Conservation (phyloP, 1,284 basidiomycete species). For the Sporisorium graminicola region DNA sequence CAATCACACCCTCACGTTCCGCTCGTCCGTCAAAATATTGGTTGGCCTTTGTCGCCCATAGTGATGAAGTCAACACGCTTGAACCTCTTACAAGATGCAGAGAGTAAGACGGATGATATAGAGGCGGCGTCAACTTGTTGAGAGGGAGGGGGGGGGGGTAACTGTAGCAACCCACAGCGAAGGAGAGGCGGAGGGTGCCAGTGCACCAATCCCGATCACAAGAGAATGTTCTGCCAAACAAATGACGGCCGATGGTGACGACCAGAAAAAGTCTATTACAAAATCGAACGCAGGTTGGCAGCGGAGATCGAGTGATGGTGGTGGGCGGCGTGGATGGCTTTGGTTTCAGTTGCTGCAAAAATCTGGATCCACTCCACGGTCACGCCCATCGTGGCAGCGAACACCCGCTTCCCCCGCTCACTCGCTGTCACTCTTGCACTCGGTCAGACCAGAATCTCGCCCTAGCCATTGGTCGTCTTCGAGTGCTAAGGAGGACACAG, state of each 20-base stretch:
- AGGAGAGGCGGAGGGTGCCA: not conserved
- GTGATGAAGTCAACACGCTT: no score
- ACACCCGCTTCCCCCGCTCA: no score
- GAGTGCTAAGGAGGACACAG: not conserved
- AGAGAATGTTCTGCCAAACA: no score
- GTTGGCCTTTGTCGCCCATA: no score
- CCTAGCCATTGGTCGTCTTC: not conserved
- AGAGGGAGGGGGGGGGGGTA: no score
- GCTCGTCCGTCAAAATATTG: no score
- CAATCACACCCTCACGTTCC: no score
- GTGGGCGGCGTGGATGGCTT: not conserved
- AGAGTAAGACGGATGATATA: no score
- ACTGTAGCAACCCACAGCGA: no score
- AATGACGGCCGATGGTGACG: not conserved
- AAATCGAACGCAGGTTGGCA: not conserved
- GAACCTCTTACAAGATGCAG: no score
- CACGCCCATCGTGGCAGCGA: not conserved
- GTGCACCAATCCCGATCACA: not conserved
- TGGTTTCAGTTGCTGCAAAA: not conserved
- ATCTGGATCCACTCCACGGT: not conserved
- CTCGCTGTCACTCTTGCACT: not conserved
- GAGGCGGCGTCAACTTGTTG: no score
- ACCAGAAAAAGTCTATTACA: not conserved
- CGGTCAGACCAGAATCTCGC: not conserved
- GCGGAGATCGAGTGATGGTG: not conserved